Base-by-base conservation (phyloP, 148 eudicot species). In the Dianthus caryophyllus region DNA sequence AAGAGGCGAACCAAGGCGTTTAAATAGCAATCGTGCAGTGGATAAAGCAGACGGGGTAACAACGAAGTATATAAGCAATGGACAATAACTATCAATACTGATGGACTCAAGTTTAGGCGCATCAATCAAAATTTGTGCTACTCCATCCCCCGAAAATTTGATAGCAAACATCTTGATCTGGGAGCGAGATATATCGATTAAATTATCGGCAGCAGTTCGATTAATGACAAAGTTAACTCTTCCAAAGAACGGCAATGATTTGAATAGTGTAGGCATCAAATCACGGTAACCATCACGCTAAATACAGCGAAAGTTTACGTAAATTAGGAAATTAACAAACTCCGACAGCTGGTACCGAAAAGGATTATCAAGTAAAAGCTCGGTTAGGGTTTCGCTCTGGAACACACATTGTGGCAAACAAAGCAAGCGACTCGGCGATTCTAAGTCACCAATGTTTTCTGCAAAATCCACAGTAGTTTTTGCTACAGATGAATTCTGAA, bases 191-290 rank as follows among this genome's bases (percentile, higher is more conserved):
- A 17, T 39, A 33, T 16, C 20, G 24, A 33, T 21, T n/a, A 13
- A 33, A 17, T 31, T 46, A 61, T 36, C 17, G 20, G 10, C 44
- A 16, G 20, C 20, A 49, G n/a, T 1, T 5, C 2, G 4, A n/a
- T n/a, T n/a, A 17, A 49, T 20, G 9, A 2, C 66, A 62, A 62
- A n/a, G 5, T 18, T 20, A 62, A 62, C 1, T 62, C 26, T 21
- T 62, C 66, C 50, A n/a, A 62, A 20, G 29, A 62, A 62, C 41
- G 49, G 49, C 14, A 22, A 62, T 5, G 66, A 62, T 43, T 62
- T 62, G 50, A 62, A 62, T n/a, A 62, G 27, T 1, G 14, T 38
- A 1, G 0, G 25, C 49, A 62, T 18, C 66, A 62, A 39, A 1
- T 9, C 6, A n/a, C 49, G 26, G 12, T 39, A 24, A 7, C 1